Conservation (phyloP, 352 stramenopile genomes). For the Pythium monospermum region DNA sequence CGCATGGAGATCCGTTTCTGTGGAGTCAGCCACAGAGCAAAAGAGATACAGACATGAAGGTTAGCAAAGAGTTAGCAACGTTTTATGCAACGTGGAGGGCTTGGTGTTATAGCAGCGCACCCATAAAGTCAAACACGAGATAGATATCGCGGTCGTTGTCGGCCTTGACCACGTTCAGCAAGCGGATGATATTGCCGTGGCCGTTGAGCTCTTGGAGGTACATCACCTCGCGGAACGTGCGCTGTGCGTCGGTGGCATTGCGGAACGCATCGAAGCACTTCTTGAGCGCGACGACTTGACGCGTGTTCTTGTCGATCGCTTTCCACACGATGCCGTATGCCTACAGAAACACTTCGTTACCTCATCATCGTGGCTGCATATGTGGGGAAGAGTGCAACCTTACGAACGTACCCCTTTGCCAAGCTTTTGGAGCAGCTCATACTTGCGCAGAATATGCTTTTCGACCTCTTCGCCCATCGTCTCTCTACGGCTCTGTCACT, state of each 20-base stretch:
- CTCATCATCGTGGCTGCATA: too few species aligned
- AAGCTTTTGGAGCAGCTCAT: slow-evolving; percentile 91
- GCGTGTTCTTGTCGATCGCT: slow-evolving; percentile 91
- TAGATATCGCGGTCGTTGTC: slow-evolving; percentile 97
- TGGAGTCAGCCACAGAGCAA: not conserved
- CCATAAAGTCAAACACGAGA: slow-evolving; percentile 96
- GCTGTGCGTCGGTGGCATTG: slow-evolving; percentile 92
- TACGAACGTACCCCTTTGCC: slow-evolving; percentile 88
- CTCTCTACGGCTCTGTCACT: not conserved
- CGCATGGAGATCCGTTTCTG: slow-evolving; percentile 94
- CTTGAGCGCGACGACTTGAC: slow-evolving; percentile 91
- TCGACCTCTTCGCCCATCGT: slow-evolving; percentile 92
- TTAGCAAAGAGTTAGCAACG: too few species aligned
- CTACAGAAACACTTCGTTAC: slow-evolving; percentile 25
- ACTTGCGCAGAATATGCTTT: slow-evolving; percentile 91
- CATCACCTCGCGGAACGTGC: slow-evolving; percentile 96
- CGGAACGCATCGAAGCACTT: slow-evolving; percentile 97
- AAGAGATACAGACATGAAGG: too few species aligned
- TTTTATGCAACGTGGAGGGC: not conserved
- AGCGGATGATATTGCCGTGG: slow-evolving; percentile 93
- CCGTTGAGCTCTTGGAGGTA: slow-evolving; percentile 91
- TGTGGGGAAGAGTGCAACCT: too few species aligned
- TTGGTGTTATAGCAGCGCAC: slow-evolving; percentile 24
- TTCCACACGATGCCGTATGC: slow-evolving; percentile 97
- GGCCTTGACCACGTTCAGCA: slow-evolving; percentile 92